These are phyloP conservation scores for Agaricus sinodeliciosus DNA, from an alignment of 768 basidiomycete genomes.

Conservation along the genomic window DNA sequence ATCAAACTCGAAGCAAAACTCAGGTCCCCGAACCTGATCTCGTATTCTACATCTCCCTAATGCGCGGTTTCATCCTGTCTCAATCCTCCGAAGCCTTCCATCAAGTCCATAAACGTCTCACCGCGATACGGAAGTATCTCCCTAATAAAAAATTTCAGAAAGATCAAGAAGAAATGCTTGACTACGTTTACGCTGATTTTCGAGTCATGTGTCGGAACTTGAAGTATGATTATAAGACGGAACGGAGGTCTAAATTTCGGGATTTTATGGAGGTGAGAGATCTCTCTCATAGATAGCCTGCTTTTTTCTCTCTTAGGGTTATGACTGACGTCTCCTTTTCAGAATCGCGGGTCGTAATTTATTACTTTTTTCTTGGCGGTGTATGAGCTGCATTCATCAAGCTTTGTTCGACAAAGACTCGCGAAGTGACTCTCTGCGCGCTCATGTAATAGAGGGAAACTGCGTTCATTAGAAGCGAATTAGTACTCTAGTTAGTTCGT, in stretches of 20 bases:
- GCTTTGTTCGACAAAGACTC: too few species aligned
- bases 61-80: slow-evolving; percentile 30
- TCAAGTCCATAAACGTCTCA: slow-evolving; percentile 21
- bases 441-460: not conserved
- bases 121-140: slow-evolving; percentile 16
- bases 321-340: not conserved
- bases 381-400: too few species aligned
- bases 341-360: too few species aligned
- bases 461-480: not conserved
- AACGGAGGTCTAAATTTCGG: not conserved
- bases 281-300: too few species aligned
- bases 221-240: slow-evolving; percentile 3
- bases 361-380: too few species aligned
- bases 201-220: not conserved
- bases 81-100: slow-evolving; percentile 22
- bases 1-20: too few species aligned
- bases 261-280: not conserved
- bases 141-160: slow-evolving; percentile 15
- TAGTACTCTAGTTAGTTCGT: not conserved
- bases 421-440: not conserved
- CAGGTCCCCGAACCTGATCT: slow-evolving; percentile 18
- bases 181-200: slow-evolving; percentile 6
- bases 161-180: slow-evolving; percentile 9
- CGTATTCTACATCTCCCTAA: slow-evolving; percentile 29
- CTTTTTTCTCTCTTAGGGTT: not conserved